phyloP scores from a whole-genome alignment of 1,284 basidiomycete species.

The Ustilago shanxiensis region DNA sequence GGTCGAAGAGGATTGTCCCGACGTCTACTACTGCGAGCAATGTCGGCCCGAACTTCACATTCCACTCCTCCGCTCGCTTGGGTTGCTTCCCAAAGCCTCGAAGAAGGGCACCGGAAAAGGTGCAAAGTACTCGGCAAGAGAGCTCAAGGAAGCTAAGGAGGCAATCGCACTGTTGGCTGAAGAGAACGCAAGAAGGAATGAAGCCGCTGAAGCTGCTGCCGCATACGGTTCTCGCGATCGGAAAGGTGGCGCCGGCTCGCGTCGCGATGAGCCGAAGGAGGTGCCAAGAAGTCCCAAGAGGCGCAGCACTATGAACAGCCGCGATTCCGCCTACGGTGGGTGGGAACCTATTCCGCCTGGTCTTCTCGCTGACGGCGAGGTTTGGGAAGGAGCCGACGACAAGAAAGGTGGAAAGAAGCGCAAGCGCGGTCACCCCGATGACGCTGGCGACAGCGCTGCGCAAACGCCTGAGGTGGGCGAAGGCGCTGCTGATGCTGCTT shows the following conservation, averaged over 20 bases:
- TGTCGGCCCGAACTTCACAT: conserved; percentile 88
- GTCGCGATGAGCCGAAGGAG: conserved; percentile 30
- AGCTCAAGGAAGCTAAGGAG: conserved; percentile 67
- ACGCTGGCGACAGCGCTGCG: conserved; percentile 28
- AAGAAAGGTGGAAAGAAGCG: conserved; percentile 53
- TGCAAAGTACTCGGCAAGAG: conserved; percentile 55
- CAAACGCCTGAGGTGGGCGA: conserved; percentile 31
- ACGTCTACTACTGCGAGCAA: conserved; percentile 86
- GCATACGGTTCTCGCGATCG: conserved; percentile 41
- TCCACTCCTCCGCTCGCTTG: conserved; percentile 64
- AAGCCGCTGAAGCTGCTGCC: conserved; percentile 41
- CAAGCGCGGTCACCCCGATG: conserved; percentile 54
- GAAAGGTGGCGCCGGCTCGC: conserved; percentile 23
- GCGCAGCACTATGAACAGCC: conserved; percentile 91
- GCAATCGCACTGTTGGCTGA: conserved; percentile 62
- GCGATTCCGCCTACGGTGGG: conserved; percentile 94
- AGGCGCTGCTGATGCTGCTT: conserved; percentile 22
- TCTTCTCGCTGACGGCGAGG: conserved; percentile 64
- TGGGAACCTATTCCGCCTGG: conserved; percentile 76
- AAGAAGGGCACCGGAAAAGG: conserved; percentile 59
- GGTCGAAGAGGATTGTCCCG: conserved; percentile 78
- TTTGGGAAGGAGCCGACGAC: conserved; percentile 69
- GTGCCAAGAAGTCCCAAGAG: conserved; percentile 74
- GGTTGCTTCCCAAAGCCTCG: conserved; percentile 53
- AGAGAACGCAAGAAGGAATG: conserved; percentile 63